Evolutionary conservation across 2,329 filamentous ascomycete genomes (phyloP), one percentile per base, ranked within the genome.

Genomic region (Fusarium phyllophilum): DNA sequence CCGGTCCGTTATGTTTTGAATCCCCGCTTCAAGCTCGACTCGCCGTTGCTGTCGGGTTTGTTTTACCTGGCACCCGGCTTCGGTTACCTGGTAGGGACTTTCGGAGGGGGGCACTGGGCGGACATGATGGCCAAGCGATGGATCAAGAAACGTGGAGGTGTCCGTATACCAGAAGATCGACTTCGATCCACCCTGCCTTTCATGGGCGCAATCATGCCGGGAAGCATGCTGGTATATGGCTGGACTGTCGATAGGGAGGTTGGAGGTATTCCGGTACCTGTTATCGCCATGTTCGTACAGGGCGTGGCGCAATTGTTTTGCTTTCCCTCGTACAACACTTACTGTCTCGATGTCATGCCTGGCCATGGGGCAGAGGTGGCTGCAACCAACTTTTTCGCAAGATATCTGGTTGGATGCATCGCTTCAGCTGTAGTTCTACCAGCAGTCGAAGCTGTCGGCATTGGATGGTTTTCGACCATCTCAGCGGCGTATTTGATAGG

Each of bases 391-490:
- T 96, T 95, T 81, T 90, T 94, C 77, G 85, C 93, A 57, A 86
- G 94, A 11, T 96, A 96, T 80, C 79, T 94, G 11, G 93, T 95
- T 74, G 93, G 91, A 2, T 93, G 92, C 17, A 82, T 89, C 9
- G 93, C 90, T 0, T 93, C 90, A 6, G 93, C 92, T 0, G 89
- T 90, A 4, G 93, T 93, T 62, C 84, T 96, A 64, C 94, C 94
- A 0, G 92, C 91, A 2, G 87, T 95, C n/a, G 85, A 94, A 68
- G 84, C 82, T 36, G 92, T 96, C 62, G 94, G 94, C 8, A 91
- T 96, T 1, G 94, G 94, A 0, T 95, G 93, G 92, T 95, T 95
- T 79, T 91, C 88, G 51, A 95, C 93, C 3, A 91, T 95, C 65
- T 84, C 83, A 17, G 78, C 79, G 8, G 70, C 78, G 10, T 81